Percentiles rank a stretch among this genome's conserved stretches.
phyloP scores from a whole-genome alignment of 305 asterid species.

The Petunia hybrid region DNA sequence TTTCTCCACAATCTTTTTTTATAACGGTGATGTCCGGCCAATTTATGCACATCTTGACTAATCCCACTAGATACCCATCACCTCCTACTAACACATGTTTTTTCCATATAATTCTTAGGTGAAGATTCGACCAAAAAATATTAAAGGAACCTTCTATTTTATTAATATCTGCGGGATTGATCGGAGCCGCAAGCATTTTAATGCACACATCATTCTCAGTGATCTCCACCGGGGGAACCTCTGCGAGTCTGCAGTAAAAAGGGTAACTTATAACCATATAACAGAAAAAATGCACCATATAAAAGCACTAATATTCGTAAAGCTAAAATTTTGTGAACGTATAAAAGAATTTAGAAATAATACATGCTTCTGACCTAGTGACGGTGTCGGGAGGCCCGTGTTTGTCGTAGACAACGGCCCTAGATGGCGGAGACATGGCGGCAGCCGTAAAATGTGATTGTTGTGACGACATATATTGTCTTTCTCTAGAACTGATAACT shows the following conservation, averaged over 20 bases:
- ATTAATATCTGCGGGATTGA: constrained; percentile 90
- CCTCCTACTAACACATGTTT: neutral
- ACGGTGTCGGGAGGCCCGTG: constrained; percentile 84
- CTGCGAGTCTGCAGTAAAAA: constrained; percentile 49
- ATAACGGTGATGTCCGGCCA: too few relatives aligned
- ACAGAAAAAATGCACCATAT: neutral
- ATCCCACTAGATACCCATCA: too few relatives aligned
- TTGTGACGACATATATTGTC: neutral
- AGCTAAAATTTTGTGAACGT: neutral
- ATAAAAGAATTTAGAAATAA: neutral
- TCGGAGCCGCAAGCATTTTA: constrained; percentile 89
- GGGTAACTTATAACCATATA: neutral
- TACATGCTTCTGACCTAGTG: constrained; percentile 24
- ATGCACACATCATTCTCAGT: constrained; percentile 79
- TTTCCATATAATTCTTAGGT: neutral
- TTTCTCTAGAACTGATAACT: neutral
- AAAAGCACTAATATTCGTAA: too few relatives aligned
- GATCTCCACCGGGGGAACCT: constrained; percentile 68
- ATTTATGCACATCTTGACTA: too few relatives aligned
- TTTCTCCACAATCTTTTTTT: too few relatives aligned
- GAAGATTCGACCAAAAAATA: neutral
- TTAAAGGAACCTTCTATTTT: constrained; percentile 68
- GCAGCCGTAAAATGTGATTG: constrained; percentile 51
- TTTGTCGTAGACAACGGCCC: constrained; percentile 78
- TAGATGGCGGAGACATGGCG: constrained; percentile 80